phyloP scores from a whole-genome alignment of 2,329 filamentous ascomycete species.

The Hymenoscyphus repandus region DNA sequence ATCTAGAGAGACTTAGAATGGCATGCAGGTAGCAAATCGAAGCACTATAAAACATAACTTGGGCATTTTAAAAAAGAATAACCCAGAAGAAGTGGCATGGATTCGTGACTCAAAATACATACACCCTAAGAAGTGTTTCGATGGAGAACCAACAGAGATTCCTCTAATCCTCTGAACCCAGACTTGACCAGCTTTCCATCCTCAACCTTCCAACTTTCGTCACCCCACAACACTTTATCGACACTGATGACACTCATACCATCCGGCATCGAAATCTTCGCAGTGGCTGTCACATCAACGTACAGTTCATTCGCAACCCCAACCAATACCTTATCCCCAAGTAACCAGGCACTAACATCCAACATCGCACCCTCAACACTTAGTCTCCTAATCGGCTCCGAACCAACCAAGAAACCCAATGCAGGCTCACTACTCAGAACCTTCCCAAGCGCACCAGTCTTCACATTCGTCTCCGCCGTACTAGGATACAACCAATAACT shows the following conservation, averaged over 20 bases:
- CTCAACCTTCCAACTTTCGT: conserved; percentile 17
- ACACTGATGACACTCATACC: conserved; percentile 2
- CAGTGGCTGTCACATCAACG: conserved; percentile 1
- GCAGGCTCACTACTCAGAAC: conserved; percentile 33
- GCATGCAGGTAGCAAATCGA: background rate
- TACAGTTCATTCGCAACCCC: conserved; percentile 36
- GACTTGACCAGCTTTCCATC: conserved; percentile 17
- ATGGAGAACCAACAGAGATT: conserved; percentile 7
- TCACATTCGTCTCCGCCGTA: conserved; percentile 16
- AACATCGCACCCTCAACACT: conserved; percentile 8
- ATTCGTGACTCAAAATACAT: background rate
- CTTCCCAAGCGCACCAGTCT: conserved; percentile 35
- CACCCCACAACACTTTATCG: conserved; percentile 19
- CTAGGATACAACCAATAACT: conserved; percentile 43
- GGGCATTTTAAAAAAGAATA: background rate
- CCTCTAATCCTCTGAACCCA: conserved; percentile 22
- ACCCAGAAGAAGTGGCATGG: background rate
- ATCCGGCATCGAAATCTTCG: conserved; percentile 20
- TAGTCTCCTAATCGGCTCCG: conserved; percentile 19
- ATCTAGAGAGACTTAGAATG: background rate
- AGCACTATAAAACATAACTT: background rate
- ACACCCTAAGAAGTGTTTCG: background rate
- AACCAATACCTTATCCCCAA: conserved; percentile 33
- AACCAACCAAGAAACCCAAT: conserved; percentile 34
- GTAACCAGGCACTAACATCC: conserved; percentile 39